Conservation (phyloP, 108 stramenopile species). For the Mayamaea pseudoterrestris region DNA sequence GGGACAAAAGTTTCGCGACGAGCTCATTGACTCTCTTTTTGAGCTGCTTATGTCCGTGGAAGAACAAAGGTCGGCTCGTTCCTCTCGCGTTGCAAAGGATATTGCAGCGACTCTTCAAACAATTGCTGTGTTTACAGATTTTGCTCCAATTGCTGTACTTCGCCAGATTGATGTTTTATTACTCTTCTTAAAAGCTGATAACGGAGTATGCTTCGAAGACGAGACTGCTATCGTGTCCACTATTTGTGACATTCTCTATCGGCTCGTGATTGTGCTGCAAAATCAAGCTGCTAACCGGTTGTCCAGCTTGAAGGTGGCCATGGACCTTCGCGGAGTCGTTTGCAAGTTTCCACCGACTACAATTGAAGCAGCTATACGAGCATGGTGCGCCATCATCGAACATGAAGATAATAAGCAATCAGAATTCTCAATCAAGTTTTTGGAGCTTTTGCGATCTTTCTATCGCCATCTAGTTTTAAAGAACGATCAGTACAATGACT, state of each 20-base stretch:
- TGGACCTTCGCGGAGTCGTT: conserved; percentile 52
- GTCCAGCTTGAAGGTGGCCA: conserved; percentile 29
- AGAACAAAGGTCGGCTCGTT: conserved; percentile 33
- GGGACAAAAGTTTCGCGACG: conserved; percentile 37
- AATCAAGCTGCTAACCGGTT: conserved; percentile 29
- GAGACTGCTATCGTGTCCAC: conserved; percentile 53
- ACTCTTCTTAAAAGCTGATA: conserved; percentile 90
- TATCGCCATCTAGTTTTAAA: conserved; percentile 59
- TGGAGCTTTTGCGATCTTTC: conserved; percentile 54
- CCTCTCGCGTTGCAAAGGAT: conserved; percentile 36
- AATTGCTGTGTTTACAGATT: conserved; percentile 67
- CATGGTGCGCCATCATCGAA: conserved; percentile 48
- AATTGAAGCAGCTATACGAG: conserved; percentile 50
- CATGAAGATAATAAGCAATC: conserved; percentile 17
- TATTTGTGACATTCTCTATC: conserved; percentile 49
- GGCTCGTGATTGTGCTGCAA: conserved; percentile 27
- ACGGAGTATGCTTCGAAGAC: conserved; percentile 39
- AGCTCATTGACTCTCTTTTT: conserved; percentile 58
- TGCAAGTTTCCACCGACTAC: too few species aligned
- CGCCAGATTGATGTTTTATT: conserved; percentile 75
- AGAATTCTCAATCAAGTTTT: conserved; percentile 26
- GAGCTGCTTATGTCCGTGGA: conserved; percentile 74
- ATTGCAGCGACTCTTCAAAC: conserved; percentile 71
- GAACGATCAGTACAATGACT: conserved; percentile 31
- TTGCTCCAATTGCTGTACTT: conserved; percentile 54